These are phyloP conservation scores for Dothideomycetes sp. DNA, from an alignment of 2,329 filamentous ascomycete genomes.

Conservation along the genomic window DNA sequence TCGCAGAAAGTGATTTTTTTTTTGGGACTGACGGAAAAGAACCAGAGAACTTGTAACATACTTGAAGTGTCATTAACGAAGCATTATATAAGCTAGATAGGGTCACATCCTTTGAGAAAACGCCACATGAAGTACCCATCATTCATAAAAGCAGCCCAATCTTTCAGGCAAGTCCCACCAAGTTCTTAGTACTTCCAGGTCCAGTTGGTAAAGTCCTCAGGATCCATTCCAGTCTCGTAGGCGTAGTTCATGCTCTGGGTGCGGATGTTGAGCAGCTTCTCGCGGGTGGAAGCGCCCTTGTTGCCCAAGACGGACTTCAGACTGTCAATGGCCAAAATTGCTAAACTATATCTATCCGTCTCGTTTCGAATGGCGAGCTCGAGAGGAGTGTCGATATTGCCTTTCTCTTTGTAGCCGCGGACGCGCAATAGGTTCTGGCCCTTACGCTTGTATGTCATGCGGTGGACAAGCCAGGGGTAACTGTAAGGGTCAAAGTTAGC, in stretches of 20 bases:
- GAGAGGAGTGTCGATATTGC: slow-evolving; percentile 73
- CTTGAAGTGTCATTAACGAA: too few species aligned
- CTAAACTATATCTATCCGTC: slow-evolving; percentile 67
- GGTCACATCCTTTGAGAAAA: too few species aligned
- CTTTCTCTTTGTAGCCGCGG: slow-evolving; percentile 73
- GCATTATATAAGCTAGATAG: too few species aligned
- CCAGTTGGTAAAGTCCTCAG: slow-evolving; percentile 56
- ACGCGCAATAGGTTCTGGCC: slow-evolving; percentile 62
- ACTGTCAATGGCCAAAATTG: slow-evolving; percentile 66
- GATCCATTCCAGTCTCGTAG: slow-evolving; percentile 63
- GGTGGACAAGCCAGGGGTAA: slow-evolving; percentile 74
- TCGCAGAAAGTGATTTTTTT: too few species aligned
- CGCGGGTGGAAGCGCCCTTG: slow-evolving; percentile 51
- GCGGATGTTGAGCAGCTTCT: slow-evolving; percentile 56
- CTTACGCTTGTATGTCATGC: slow-evolving; percentile 65
- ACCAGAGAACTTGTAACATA: too few species aligned
- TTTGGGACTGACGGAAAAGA: too few species aligned
- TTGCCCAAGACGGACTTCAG: slow-evolving; percentile 53
- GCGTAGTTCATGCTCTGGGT: slow-evolving; percentile 55
- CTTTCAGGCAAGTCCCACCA: too few species aligned
- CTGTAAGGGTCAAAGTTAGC: too few species aligned
- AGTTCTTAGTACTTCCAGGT: slow-evolving; percentile 52
- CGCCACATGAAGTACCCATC: too few species aligned
- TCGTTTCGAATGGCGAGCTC: slow-evolving; percentile 70
- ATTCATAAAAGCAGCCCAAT: too few species aligned